These are phyloP conservation scores for Avena sativa DNA, from an alignment of 176 grass and related monocot species.

Conservation along the genomic window DNA sequence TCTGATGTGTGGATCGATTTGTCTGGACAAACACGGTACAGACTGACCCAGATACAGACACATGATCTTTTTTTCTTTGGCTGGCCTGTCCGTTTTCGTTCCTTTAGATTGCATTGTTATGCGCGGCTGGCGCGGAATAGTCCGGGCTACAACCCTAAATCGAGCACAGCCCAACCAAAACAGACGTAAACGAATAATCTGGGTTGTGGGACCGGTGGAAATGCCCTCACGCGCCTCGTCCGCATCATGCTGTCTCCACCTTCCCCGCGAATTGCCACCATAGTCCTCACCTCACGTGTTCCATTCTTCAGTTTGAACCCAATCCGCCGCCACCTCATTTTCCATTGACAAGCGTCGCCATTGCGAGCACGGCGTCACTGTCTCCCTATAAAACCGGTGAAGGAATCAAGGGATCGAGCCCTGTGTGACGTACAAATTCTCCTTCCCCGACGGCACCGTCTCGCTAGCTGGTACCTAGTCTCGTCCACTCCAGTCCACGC, in stretches of 20 bases:
- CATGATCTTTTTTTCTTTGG: no score
- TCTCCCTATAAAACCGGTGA: background rate
- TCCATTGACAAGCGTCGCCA: background rate
- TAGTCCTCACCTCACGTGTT: background rate
- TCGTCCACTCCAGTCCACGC: background rate
- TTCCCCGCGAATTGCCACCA: background rate
- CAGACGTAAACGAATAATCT: no score
- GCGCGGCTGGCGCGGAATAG: no score
- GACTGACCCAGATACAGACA: no score
- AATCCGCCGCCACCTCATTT: constrained; percentile 9
- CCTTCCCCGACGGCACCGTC: background rate
- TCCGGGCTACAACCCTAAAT: no score
- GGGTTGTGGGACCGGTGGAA: no score
- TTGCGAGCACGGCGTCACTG: background rate
- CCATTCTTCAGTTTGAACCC: background rate
- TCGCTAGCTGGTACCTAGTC: background rate
- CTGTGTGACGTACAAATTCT: background rate
- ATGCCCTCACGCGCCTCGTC: background rate
- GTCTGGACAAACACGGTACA: no score
- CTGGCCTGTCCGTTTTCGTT: no score
- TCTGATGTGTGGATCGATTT: no score
- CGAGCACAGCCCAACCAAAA: no score
- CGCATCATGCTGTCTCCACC: background rate
- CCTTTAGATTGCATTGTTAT: no score
- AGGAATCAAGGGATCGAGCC: no score